Conservation (phyloP, 73 alveolate genomes). For the Diophrys appendiculata region DNA sequence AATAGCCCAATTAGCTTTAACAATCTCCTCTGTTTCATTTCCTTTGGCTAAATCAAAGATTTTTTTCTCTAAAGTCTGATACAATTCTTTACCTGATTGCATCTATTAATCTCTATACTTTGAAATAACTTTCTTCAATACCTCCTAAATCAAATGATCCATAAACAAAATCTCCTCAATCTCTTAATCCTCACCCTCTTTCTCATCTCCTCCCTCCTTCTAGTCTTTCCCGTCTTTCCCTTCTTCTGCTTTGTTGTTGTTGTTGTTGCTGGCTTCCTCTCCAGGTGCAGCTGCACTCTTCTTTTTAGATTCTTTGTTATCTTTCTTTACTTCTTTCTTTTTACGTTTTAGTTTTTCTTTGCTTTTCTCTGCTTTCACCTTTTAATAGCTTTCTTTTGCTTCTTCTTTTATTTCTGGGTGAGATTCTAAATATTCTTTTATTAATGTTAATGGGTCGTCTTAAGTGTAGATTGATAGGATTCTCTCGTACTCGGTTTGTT, state of each 20-base stretch:
- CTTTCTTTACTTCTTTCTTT: slow-evolving; percentile 13
- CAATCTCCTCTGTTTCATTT: too few species aligned
- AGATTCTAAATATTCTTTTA: not conserved
- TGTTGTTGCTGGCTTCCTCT: too few species aligned
- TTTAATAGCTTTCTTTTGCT: not conserved
- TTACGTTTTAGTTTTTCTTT: not conserved
- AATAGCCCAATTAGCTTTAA: too few species aligned
- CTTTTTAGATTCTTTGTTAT: too few species aligned
- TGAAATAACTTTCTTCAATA: too few species aligned
- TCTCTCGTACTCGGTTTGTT: not conserved
- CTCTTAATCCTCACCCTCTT: not conserved
- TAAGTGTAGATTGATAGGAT: not conserved
- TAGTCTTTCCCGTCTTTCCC: slow-evolving; percentile 8
- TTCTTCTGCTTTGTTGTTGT: slow-evolving; percentile 5
- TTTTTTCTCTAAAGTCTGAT: too few species aligned
- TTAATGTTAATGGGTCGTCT: not conserved
- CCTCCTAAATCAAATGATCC: too few species aligned
- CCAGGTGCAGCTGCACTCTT: too few species aligned
- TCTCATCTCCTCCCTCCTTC: slow-evolving; percentile 15
- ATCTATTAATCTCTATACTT: too few species aligned
- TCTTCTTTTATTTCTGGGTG: not conserved
- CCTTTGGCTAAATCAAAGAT: too few species aligned
- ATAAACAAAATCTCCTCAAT: too few species aligned
- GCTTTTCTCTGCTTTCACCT: not conserved
- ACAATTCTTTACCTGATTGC: too few species aligned